Evolutionary conservation across 202 grass and related monocot species (phyloP).

Genomic region (Saccharum hybrid): DNA sequence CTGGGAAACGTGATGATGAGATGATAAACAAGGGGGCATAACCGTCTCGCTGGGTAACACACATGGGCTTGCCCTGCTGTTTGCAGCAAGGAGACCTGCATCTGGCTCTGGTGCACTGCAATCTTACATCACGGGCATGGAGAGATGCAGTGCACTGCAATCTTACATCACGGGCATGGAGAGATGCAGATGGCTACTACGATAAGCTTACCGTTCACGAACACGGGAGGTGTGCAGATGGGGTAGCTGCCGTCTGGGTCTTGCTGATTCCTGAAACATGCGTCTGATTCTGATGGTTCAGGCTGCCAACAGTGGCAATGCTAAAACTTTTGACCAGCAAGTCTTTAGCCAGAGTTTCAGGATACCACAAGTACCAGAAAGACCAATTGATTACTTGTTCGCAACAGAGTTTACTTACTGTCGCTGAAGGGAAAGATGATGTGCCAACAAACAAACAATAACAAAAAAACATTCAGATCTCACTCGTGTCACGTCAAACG

Average conservation of each 20-base stretch:
- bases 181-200: background rate
- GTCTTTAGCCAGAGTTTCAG: background rate
- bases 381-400: background rate
- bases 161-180: background rate
- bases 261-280: slow-evolving; percentile 8
- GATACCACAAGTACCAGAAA: background rate
- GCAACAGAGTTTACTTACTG: background rate
- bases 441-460: background rate
- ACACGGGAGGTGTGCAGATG: background rate
- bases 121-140: background rate
- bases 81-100: background rate
- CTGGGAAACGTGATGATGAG: background rate
- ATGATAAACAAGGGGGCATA: background rate
- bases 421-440: too few relatives aligned
- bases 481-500: background rate
- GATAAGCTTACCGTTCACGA: background rate
- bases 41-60: background rate
- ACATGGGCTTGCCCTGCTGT: slow-evolving; percentile 11
- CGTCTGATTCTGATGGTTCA: background rate
- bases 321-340: background rate
- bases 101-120: background rate
- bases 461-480: background rate
- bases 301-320: background rate
- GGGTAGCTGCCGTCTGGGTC: background rate
- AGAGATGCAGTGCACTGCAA: background rate